Evolutionary conservation across 495 filamentous ascomycete species (phyloP), one percentile per base, ranked within the genome.

Genomic region (Penicillium steckii): DNA sequence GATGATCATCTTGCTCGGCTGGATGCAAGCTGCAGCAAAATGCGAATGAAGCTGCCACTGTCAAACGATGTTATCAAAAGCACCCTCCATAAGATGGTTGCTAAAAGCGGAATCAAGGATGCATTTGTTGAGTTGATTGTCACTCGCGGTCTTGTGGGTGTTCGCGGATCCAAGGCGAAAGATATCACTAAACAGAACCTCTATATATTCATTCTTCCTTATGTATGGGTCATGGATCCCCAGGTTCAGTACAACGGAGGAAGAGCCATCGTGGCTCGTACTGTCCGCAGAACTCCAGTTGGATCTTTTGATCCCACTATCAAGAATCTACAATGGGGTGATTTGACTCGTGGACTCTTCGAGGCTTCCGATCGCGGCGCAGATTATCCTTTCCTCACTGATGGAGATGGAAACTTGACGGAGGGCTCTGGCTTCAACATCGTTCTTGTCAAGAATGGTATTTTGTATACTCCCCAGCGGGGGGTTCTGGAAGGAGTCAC

Each of bases 311-410:
- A 74, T 43, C 71, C 71, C 1, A 74, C 68, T 3, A 50, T 74
- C 37, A 74, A 74, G 60, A 74, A 74, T 30, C 50, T 74, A 46
- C 71, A 74, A 50, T 74, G 69, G 69, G 71, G 71, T 0, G 71
- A 74, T 46, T 46, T 74, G 48, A 60, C 53, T 6, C 71, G 69
- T 0, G 71, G 64, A 2, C 25, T 70, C 19, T 55, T 66, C 18
- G 69, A 74, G 47, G 64, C 64, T 5, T 15, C 38, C 1, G 64
- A 64, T 41, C 58, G 61, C 3, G 64, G 66, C 49, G 57, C 64
- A 1, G 57, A 45, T 5, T 70, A 72, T 43, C 67, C 69, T 2
- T 69, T 74, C 52, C 49, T 74, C 8, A 72, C 70, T 8, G 70
- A 72, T 43, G 69, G 70, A 2, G 69, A 74, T 33, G 43, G 60